These are phyloP conservation scores for Epichloe brachyelytri DNA, from an alignment of 2,329 filamentous ascomycete genomes.

Conservation along the genomic window DNA sequence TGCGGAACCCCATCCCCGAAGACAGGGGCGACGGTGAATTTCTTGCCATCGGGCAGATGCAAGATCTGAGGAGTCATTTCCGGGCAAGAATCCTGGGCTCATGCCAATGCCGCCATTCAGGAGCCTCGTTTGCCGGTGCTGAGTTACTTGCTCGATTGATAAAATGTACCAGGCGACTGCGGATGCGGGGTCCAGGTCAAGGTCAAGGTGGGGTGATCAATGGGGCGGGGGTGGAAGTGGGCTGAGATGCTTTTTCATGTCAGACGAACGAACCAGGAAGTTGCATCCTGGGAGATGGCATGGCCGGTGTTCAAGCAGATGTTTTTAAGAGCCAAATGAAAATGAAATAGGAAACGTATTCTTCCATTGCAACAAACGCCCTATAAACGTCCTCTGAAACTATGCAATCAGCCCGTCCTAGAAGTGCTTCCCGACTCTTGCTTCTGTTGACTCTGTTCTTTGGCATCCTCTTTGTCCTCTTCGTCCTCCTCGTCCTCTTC, in stretches of 20 bases:
- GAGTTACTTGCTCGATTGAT: neutral
- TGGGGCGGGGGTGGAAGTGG: conserved; percentile 1
- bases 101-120: neutral
- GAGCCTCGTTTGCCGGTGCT: neutral
- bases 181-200: too few species aligned
- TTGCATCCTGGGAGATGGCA: too few species aligned
- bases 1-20: conserved; percentile 87
- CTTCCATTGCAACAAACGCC: too few species aligned
- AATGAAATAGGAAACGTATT: neutral
- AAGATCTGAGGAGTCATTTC: conserved; percentile 34
- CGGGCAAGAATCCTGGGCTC: neutral
- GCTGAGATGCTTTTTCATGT: neutral
- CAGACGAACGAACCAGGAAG: neutral
- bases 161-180: too few species aligned
- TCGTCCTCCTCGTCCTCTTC: conserved; percentile 26
- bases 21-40: conserved; percentile 66
- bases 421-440: neutral
- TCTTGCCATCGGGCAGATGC: conserved; percentile 78
- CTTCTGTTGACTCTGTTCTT: conserved; percentile 12
- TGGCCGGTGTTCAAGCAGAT: too few species aligned
- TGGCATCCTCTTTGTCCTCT: conserved; percentile 15
- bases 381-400: neutral
- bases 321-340: neutral
- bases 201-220: neutral
- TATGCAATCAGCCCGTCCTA: neutral